phyloP scores from a whole-genome alignment of 495 filamentous ascomycete species.

The Xylona heveae region DNA sequence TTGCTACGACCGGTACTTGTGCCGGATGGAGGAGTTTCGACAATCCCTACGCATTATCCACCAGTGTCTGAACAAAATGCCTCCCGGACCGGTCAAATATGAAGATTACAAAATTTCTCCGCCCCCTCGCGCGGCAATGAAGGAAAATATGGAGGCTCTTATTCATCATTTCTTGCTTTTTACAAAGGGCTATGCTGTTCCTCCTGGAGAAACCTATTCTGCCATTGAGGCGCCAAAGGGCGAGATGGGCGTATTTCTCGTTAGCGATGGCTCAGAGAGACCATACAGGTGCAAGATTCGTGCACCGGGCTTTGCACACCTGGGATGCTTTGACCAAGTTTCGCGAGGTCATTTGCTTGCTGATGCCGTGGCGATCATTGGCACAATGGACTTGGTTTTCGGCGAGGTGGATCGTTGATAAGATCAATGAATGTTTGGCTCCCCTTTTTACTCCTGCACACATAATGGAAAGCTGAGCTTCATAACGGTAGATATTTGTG shows the following conservation, averaged over 20 bases:
- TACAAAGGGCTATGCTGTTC: conserved; percentile 93
- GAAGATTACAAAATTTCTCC: conserved; percentile 99
- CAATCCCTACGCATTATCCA: conserved; percentile 95
- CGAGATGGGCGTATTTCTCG: conserved; percentile 97
- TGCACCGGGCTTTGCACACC: conserved; percentile 90
- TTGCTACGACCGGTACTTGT: conserved; percentile 97
- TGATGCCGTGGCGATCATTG: conserved; percentile 92
- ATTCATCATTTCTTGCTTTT: conserved; percentile 99
- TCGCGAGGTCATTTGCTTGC: conserved; percentile 80
- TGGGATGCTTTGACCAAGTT: conserved; percentile 85
- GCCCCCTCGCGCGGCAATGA: conserved; percentile 93
- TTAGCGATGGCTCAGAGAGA: conserved; percentile 85
- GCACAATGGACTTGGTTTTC: conserved; percentile 13
- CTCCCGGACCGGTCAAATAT: conserved; percentile 74
- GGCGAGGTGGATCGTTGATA: conserved; percentile 6
- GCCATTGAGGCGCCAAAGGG: conserved; percentile 98
- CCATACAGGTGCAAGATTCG: conserved; percentile 97
- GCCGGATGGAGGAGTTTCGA: conserved; percentile 99
- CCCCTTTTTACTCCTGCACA: too few species aligned
- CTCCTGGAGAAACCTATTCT: conserved; percentile 95
- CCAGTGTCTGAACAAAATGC: conserved; percentile 99
- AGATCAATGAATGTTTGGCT: too few species aligned
- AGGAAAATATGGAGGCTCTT: conserved; percentile 99
- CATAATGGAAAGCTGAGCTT: too few species aligned
- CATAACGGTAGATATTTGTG: too few species aligned